A percentile compares a stretch with the other conserved stretches of the same genome.
Conservation (phyloP, 495 filamentous ascomycete species). For the Penicillium robsamsonii region DNA sequence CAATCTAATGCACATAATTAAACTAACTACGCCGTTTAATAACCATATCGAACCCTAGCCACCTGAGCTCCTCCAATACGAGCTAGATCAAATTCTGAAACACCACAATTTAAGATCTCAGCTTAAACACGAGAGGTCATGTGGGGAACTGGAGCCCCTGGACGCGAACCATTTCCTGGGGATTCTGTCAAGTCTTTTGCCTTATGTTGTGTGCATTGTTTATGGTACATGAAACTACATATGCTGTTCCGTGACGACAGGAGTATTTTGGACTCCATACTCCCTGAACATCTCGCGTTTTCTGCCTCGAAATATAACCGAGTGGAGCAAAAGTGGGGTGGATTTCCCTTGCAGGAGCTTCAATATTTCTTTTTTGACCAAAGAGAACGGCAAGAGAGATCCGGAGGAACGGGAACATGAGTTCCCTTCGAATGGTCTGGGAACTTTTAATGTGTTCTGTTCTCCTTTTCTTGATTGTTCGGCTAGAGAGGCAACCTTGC, state of each 20-base stretch:
- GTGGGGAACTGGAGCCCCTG: neutral
- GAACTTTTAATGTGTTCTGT: too few relatives aligned
- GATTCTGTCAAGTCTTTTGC: neutral
- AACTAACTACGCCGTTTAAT: conserved; percentile 8
- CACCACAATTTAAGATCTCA: conserved; percentile 1
- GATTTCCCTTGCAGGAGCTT: conserved; percentile 4
- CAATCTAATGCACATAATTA: conserved; percentile 4
- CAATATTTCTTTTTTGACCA: neutral
- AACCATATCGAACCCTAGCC: conserved; percentile 1
- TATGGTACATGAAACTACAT: neutral
- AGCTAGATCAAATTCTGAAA: conserved; percentile 1
- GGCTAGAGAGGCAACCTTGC: neutral
- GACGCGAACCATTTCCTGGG: neutral
- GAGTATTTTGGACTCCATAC: neutral
- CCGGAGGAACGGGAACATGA: neutral
- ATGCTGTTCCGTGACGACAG: neutral
- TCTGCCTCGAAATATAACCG: neutral
- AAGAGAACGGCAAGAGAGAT: neutral
- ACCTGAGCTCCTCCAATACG: neutral
- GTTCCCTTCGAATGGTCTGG: too few relatives aligned
- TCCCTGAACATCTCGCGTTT: neutral
- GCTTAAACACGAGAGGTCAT: neutral
- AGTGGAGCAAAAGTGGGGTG: conserved; percentile 4
- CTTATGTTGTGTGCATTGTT: neutral
- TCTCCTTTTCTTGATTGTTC: neutral